Evolutionary conservation across 495 filamentous ascomycete species (phyloP), one percentile per base, ranked within the genome.

Genomic region (Xylaria venustula): DNA sequence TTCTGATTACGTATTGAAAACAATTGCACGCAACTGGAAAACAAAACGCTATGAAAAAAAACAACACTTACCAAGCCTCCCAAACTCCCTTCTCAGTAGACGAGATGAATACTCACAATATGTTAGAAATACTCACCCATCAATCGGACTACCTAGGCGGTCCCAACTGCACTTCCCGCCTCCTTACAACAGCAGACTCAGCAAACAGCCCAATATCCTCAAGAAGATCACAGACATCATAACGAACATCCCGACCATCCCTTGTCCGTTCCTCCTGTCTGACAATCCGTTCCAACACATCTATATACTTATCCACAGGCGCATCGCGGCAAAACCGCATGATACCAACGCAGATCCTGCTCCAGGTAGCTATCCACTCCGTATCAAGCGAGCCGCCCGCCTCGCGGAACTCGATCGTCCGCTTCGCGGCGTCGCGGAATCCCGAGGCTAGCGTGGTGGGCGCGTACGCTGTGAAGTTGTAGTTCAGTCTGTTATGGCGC

Each of bases 401-500:
- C 47, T 78, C 73, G 15, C 78, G 69, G 63, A 81, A 81, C 63
- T 81, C 78, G 41, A 81, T 66, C 17, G 72, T 76, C 22, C 62
- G 61, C 36, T 40, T 14, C 14, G 11, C 9, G 6, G n/a, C 17
- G 15, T 32, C 9, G 6, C 17, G 12, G 12, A 32, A 17, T 40
- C 8, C 0, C 12, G 15, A 3, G 20, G 0, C 2, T 22, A 65
- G 30, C 19, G 0, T 15, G 1, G 32, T 15, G 19, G 17, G 19
- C 45, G n/a, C 14, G 41, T 65, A 68, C 34, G 41, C 6, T 15
- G 11, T 7, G 55, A 66, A 62, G 59, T 64, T 61, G 52, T 65
- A 67, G 41, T 69, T 71, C 12, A 42, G 17, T 2, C 37, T 34
- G 30, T 34, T n/a, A n/a, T 11, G 22, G n/a, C 17, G 25, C 34